These are phyloP conservation scores for Diaporthe longicolla DNA, from an alignment of 2,329 filamentous ascomycete genomes.

Conservation along the genomic window DNA sequence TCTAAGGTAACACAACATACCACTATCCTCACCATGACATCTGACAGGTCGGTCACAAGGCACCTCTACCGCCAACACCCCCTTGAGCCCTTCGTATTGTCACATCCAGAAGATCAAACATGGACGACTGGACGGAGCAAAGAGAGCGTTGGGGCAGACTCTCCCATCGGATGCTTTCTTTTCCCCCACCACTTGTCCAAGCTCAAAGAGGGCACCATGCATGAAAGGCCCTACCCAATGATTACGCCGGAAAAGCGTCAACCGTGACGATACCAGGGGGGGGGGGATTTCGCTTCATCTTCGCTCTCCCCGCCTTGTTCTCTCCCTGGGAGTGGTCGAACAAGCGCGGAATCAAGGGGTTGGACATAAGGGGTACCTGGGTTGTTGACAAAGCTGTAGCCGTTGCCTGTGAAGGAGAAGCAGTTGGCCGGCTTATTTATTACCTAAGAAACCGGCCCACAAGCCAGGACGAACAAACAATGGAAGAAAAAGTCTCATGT, in stretches of 20 bases:
- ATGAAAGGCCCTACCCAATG: neutral
- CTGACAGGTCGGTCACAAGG: slow-evolving; percentile 7
- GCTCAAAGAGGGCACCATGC: too few relatives aligned
- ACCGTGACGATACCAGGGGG: neutral
- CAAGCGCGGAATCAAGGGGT: neutral
- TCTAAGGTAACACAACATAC: slow-evolving; percentile 5
- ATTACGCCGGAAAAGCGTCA: neutral
- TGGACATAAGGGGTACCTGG: neutral
- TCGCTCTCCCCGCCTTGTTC: neutral
- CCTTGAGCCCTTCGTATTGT: neutral
- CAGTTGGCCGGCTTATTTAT: neutral
- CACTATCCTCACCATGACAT: neutral
- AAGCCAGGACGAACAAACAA: neutral
- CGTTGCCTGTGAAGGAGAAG: neutral
- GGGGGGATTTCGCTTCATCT: neutral
- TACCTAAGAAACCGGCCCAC: neutral
- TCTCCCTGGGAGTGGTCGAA: neutral
- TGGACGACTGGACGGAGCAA: neutral
- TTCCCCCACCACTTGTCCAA: neutral
- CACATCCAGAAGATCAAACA: neutral
- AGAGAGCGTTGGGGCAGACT: neutral
- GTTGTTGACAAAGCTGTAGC: too few relatives aligned
- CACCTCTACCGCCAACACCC: neutral
- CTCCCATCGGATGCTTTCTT: neutral
- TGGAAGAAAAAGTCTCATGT: neutral